Evolutionary conservation across 371 early-diverging fungal genomes (phyloP).

Genomic region (Actinomortierella wolfii): DNA sequence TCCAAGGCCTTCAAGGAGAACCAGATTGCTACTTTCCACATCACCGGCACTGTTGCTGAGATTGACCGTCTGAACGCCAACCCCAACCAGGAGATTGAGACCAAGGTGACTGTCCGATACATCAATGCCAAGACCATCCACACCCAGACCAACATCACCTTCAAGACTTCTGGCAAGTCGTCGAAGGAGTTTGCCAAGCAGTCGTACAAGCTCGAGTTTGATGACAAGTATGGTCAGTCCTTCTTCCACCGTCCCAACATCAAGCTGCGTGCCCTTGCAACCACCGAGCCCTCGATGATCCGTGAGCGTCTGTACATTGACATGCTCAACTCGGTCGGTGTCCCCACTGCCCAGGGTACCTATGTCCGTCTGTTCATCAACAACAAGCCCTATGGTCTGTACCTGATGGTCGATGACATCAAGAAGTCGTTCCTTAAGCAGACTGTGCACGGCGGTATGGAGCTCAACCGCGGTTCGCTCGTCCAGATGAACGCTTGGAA

Average conservation of each 20-base stretch:
- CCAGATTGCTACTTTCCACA: constrained; percentile 56
- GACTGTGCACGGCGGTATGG: constrained; percentile 34
- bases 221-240: constrained; percentile 39
- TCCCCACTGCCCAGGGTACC: constrained; percentile 52
- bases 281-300: constrained; percentile 54
- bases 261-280: constrained; percentile 54
- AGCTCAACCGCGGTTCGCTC: constrained; percentile 15
- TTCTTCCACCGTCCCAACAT: constrained; percentile 54
- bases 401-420: constrained; percentile 58
- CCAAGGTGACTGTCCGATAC: constrained; percentile 47
- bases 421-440: constrained; percentile 53
- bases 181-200: constrained; percentile 58
- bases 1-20: constrained; percentile 43
- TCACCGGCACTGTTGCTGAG: constrained; percentile 44
- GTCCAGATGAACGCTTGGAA: constrained; percentile 41
- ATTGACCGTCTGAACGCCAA: constrained; percentile 38
- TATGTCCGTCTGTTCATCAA: constrained; percentile 60
- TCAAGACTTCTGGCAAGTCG: constrained; percentile 56
- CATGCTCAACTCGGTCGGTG: constrained; percentile 55
- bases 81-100: constrained; percentile 27
- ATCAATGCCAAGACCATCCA: constrained; percentile 50
- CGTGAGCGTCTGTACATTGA: constrained; percentile 61
- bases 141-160: constrained; percentile 44
- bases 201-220: constrained; percentile 54
- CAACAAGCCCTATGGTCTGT: constrained; percentile 54